These are phyloP conservation scores for Parafenestella ontariensis DNA, from an alignment of 2,329 filamentous ascomycete species.

Conservation along the genomic window DNA sequence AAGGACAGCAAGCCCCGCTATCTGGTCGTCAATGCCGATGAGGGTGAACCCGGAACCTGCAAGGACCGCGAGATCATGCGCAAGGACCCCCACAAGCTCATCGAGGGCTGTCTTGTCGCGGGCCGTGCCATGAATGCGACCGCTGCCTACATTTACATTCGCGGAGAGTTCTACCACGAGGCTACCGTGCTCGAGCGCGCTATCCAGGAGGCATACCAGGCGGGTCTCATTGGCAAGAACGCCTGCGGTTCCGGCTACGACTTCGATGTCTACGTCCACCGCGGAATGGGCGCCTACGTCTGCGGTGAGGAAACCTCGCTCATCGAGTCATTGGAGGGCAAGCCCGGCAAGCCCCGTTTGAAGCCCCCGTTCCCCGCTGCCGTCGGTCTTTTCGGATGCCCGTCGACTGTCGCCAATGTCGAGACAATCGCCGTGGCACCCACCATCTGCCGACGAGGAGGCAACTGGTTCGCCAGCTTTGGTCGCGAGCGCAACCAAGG, in stretches of 20 bases:
- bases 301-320: conserved; percentile 98
- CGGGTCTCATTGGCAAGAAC: conserved; percentile 96
- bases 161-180: conserved; percentile 97
- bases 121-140: conserved; percentile 99
- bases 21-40: conserved; percentile 96
- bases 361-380: conserved; percentile 99
- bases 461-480: conserved; percentile 90
- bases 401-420: conserved; percentile 96
- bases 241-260: conserved; percentile 96
- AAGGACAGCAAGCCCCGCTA: conserved; percentile 96
- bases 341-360: conserved; percentile 96
- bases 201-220: conserved; percentile 97
- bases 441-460: conserved; percentile 92
- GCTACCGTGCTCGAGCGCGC: conserved; percentile 91
- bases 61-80: conserved; percentile 99
- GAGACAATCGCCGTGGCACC: conserved; percentile 96
- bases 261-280: conserved; percentile 96
- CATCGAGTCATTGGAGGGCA: conserved; percentile 97
- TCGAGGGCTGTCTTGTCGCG: conserved; percentile 95
- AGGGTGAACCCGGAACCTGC: conserved; percentile 98
- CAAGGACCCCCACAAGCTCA: conserved; percentile 98
- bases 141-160: conserved; percentile 99
- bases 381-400: conserved; percentile 97
- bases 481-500: conserved; percentile 95
- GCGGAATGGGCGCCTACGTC: conserved; percentile 95